Conservation (phyloP, 2,329 filamentous ascomycete species). For the Drechslerella stenobrocha region DNA sequence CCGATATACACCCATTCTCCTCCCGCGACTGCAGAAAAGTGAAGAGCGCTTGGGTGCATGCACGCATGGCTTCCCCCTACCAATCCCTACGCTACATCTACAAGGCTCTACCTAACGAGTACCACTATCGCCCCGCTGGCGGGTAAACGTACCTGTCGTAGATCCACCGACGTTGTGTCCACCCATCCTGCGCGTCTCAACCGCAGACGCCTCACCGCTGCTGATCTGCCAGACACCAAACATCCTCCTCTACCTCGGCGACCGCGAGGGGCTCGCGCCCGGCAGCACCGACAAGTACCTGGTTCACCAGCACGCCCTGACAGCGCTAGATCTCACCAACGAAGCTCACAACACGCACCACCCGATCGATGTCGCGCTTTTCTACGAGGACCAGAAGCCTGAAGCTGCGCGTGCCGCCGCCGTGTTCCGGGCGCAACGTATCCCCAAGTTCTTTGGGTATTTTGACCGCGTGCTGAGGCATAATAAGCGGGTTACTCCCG, state of each 20-base stretch:
- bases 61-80: too few species aligned
- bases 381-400: conserved; percentile 75
- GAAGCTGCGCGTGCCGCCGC: conserved; percentile 65
- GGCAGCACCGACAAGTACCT: conserved; percentile 61
- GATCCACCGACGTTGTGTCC: conserved; percentile 71
- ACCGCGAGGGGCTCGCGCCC: conserved; percentile 63
- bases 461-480: conserved; percentile 68
- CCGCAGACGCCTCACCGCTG: conserved; percentile 57
- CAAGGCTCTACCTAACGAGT: too few species aligned
- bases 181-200: conserved; percentile 63
- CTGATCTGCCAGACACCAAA: conserved; percentile 71
- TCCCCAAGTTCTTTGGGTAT: conserved; percentile 73
- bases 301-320: conserved; percentile 68
- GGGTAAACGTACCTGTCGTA: too few species aligned
- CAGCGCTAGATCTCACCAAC: conserved; percentile 71
- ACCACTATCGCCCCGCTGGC: too few species aligned
- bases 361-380: conserved; percentile 64
- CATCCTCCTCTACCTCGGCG: conserved; percentile 72
- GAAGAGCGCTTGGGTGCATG: too few species aligned
- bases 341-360: conserved; percentile 78
- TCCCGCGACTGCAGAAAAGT: too few species aligned
- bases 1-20: too few species aligned
- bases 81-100: too few species aligned
- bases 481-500: conserved; percentile 56
- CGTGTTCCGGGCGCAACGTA: conserved; percentile 64